Evolutionary conservation across 768 basidiomycete species (phyloP), one percentile per base, ranked within the genome.

Genomic region (Boletus bicolor): DNA sequence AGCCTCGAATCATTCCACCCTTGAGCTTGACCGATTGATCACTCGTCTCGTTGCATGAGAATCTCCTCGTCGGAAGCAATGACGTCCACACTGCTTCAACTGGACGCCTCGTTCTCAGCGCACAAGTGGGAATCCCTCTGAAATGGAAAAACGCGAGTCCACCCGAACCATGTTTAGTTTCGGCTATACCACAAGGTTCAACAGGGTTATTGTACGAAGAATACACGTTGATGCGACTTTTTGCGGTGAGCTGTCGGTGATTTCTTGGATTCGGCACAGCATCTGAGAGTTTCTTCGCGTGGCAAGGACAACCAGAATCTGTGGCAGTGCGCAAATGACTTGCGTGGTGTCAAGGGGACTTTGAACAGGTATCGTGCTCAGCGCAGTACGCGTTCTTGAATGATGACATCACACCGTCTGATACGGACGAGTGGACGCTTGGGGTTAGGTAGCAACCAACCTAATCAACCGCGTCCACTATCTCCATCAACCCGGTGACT

Each of bases 141-240:
- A 54, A 36, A 53, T 36, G 39, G 21, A 54, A 34, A 45, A 57
- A 35, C 28, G 9, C 36, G 24, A 55, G 2, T 11, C 11, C 51
- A 7, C 19, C 19, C 11, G n/a, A 26, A 30, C 42, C 49, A 46
- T 21, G 19, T 46, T 36, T 44, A 15, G 28, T 63, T 26, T 55
- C 53, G 50, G 62, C 26, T 50, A 38, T 34, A 9, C 24, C 35
- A 45, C 9, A 64, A 51, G 26, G 56, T 59, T 56, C 28, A 15
- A 19, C 19, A 24, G 21, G 21, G 21, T 24, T 3, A 26, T 30
- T 19, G 7, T 21, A 28, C 19, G 21, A 36, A 37, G 39, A 44
- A 11, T 9, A 28, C 17, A 10, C 41, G 7, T 30, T 12, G 8
- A 24, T 44, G 45, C 32, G 55, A 11, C 39, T 35, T n/a, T 19